Conservation (phyloP, 2,329 filamentous ascomycete genomes). For the Colletotrichum sp. region DNA sequence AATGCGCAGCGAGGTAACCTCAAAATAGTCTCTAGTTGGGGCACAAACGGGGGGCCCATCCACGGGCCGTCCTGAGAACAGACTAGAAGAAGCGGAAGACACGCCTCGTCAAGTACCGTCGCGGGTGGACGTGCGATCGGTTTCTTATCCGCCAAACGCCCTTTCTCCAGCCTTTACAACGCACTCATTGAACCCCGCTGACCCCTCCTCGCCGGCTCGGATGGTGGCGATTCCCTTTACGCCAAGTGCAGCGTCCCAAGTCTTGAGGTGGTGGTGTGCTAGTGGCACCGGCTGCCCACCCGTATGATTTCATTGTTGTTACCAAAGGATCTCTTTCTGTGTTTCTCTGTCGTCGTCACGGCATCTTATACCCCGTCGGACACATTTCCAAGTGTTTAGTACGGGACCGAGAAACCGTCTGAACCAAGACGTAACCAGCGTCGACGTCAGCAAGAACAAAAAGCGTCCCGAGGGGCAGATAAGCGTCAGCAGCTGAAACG, state of each 20-base stretch:
- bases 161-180: not conserved
- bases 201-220: not conserved
- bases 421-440: not conserved
- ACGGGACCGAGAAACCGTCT: not conserved
- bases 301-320: not conserved
- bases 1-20: not conserved
- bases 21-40: not conserved
- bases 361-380: not conserved
- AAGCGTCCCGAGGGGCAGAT: not conserved
- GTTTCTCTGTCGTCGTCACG: not conserved
- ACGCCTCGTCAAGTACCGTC: not conserved
- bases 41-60: not conserved
- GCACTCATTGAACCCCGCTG: not conserved
- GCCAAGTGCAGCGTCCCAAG: not conserved
- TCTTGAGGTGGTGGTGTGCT: not conserved
- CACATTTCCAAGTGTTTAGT: not conserved
- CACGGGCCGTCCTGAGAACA: not conserved
- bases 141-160: not conserved
- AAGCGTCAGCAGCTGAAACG: not conserved
- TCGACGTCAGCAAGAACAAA: not conserved
- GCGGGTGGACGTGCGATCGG: not conserved
- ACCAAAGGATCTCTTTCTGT: not conserved
- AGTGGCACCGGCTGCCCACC: not conserved
- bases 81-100: not conserved
- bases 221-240: constrained; percentile 4